Conservation (phyloP, 441 rosid genomes). For the Pelargonium australe region DNA sequence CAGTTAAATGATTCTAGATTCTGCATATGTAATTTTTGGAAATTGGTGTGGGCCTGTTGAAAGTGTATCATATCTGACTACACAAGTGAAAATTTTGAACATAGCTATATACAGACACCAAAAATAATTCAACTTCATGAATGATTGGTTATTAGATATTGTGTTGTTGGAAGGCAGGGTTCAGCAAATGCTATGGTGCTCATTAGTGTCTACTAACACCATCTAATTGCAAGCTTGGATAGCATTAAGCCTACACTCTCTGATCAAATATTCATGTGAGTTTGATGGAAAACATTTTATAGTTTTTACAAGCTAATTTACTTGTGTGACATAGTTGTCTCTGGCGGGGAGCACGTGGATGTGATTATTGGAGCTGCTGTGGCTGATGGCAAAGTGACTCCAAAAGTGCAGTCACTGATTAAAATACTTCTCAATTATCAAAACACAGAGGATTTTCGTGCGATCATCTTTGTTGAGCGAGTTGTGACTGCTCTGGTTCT, state of each 20-base stretch:
- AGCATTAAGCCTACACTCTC: background rate
- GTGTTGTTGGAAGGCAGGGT: background rate
- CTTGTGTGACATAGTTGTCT: slow-evolving; percentile 60
- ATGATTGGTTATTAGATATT: background rate
- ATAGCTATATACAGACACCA: background rate
- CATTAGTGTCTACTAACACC: background rate
- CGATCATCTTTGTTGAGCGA: slow-evolving; percentile 96
- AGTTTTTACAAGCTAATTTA: slow-evolving; percentile 13
- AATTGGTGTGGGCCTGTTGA: background rate
- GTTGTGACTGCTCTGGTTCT: slow-evolving; percentile 98
- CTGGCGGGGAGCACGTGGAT: slow-evolving; percentile 99
- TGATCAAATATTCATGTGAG: background rate
- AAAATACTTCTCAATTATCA: slow-evolving; percentile 86
- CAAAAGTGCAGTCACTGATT: slow-evolving; percentile 87
- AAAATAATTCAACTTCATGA: background rate
- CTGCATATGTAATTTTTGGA: background rate
- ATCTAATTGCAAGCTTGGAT: background rate
- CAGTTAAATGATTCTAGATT: slow-evolving; percentile 9
- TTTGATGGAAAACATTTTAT: slow-evolving; percentile 6
- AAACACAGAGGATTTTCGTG: slow-evolving; percentile 92
- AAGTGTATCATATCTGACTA: background rate
- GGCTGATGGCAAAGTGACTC: slow-evolving; percentile 99
- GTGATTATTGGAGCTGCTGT: slow-evolving; percentile 94
- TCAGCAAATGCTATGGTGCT: background rate
- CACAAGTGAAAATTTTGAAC: background rate